These are phyloP conservation scores for Fraxinus dipetala DNA, from an alignment of 305 asterid genomes.

Conservation along the genomic window DNA sequence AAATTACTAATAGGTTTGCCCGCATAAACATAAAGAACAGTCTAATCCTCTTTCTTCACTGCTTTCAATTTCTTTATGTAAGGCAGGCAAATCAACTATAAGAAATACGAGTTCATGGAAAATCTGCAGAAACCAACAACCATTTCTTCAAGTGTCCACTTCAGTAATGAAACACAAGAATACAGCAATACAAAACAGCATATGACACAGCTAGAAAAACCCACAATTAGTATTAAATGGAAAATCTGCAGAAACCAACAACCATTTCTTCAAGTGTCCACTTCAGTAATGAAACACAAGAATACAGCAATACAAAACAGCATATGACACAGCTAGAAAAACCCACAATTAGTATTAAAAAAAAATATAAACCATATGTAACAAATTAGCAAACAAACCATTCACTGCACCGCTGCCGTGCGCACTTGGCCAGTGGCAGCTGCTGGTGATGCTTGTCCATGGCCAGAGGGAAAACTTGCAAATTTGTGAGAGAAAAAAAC, in stretches of 20 bases:
- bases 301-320: background rate
- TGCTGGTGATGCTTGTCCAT: slow-evolving; percentile 67
- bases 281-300: background rate
- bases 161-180: background rate
- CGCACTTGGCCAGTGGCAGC: slow-evolving; percentile 51
- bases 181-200: background rate
- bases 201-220: background rate
- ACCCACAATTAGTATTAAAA: background rate
- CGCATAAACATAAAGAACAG: background rate
- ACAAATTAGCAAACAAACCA: slow-evolving; percentile 44
- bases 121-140: background rate
- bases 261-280: background rate
- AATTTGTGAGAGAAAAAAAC: slow-evolving; percentile 37
- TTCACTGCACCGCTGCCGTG: slow-evolving; percentile 52
- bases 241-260: background rate
- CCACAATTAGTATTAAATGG: background rate
- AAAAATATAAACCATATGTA: background rate
- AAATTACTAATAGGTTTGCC: background rate
- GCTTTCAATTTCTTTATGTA: background rate
- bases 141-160: background rate
- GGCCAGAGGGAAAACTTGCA: slow-evolving; percentile 28
- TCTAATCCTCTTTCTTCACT: background rate
- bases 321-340: background rate
- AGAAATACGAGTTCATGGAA: background rate
- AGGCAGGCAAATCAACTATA: background rate